Conservation (phyloP, 768 basidiomycete genomes). For the Fomitopsis pulvina region DNA sequence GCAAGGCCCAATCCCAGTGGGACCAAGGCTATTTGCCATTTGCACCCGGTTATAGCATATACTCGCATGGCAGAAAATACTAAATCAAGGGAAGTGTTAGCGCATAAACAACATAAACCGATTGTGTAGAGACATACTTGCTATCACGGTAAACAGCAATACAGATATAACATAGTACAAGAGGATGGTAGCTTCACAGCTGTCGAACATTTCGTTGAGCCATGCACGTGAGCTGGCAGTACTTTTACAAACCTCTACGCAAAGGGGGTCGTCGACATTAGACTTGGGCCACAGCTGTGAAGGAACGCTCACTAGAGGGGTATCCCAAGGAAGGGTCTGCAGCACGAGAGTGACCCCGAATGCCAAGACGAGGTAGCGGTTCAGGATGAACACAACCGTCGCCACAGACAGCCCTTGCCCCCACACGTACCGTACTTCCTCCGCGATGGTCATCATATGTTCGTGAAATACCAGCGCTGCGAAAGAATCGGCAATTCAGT, state of each 20-base stretch:
- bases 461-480: conserved; percentile 9
- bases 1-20: conserved; percentile 1
- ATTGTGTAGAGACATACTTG: background rate
- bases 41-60: conserved; percentile 7
- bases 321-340: background rate
- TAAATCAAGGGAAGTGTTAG: background rate
- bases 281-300: background rate
- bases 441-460: conserved; percentile 7
- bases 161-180: background rate
- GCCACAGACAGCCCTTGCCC: conserved; percentile 6
- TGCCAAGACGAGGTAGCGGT: conserved; percentile 5
- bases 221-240: background rate
- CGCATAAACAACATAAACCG: no score
- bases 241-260: background rate
- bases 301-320: background rate
- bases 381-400: conserved; percentile 9
- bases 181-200: conserved; percentile 2
- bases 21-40: conserved; percentile 1
- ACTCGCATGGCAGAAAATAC: conserved; percentile 9
- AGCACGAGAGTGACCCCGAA: background rate
- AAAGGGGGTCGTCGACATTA: background rate
- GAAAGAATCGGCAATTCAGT: background rate
- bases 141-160: background rate
- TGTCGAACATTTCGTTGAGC: background rate
- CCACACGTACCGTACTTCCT: conserved; percentile 10